These are phyloP conservation scores for Verticillium tricorpus DNA, from an alignment of 2,329 filamentous ascomycete genomes.

Conservation along the genomic window DNA sequence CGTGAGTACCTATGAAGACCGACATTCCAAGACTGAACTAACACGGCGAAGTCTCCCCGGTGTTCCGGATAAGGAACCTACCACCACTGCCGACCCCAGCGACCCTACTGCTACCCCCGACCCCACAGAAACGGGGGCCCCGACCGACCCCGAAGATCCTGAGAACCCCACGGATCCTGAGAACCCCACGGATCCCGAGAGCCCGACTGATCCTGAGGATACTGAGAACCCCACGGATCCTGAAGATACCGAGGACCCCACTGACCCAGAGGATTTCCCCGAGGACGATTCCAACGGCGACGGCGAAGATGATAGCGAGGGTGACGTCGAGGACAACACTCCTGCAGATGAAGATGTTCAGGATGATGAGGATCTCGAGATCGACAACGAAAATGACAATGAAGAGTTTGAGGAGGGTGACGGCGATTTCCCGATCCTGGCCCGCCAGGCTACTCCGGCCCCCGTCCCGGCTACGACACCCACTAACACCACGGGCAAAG, in stretches of 20 bases:
- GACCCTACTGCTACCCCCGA: background rate
- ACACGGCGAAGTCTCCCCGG: background rate
- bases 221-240: background rate
- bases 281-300: background rate
- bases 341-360: background rate
- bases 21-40: background rate
- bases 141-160: background rate
- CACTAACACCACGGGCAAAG: slow-evolving; percentile 2
- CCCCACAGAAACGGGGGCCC: background rate
- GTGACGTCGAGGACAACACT: background rate
- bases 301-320: background rate
- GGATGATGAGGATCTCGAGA: background rate
- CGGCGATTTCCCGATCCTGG: background rate
- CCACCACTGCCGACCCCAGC: background rate
- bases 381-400: background rate
- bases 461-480: background rate
- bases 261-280: background rate
- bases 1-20: slow-evolving; percentile 11
- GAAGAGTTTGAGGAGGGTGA: background rate
- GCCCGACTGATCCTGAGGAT: background rate
- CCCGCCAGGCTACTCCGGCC: background rate
- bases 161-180: background rate
- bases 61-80: background rate
- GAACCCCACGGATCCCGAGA: background rate
- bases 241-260: background rate